Conservation (phyloP, 202 grass and related monocot genomes). For the Panicum virgatum region DNA sequence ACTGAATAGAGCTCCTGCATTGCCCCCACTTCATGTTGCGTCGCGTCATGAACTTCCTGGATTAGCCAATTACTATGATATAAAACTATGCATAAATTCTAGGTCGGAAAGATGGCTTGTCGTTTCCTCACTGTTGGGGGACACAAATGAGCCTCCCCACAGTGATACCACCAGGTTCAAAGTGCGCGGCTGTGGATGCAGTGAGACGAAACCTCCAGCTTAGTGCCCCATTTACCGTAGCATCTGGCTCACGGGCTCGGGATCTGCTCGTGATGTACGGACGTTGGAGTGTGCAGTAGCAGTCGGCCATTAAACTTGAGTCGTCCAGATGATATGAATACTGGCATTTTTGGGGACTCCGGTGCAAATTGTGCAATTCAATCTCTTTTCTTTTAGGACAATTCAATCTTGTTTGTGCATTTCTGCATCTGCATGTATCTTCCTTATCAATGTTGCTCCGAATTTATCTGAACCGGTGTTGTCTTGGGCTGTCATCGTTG, state of each 20-base stretch:
- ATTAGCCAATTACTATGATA: background rate
- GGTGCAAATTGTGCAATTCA: background rate
- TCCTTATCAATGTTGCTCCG: background rate
- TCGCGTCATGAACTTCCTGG: constrained; percentile 7
- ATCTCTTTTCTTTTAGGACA: background rate
- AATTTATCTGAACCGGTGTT: background rate
- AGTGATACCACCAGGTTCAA: background rate
- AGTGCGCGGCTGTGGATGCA: background rate
- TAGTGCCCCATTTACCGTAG: background rate
- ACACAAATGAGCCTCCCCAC: background rate
- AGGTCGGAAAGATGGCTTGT: background rate
- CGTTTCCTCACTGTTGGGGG: background rate
- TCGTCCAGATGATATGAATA: background rate
- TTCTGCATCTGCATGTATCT: background rate
- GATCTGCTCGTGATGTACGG: background rate
- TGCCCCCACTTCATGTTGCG: background rate
- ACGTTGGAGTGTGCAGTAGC: background rate
- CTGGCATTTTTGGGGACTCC: background rate
- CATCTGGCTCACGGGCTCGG: background rate
- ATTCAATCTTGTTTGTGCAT: background rate
- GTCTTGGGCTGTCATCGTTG: constrained; percentile 27
- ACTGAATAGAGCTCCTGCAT: background rate
- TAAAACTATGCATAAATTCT: background rate
- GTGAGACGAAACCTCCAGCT: constrained; percentile 3
- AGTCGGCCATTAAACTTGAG: background rate